Conservation (phyloP, 208 protist species). For the Phytomonas sp. region DNA sequence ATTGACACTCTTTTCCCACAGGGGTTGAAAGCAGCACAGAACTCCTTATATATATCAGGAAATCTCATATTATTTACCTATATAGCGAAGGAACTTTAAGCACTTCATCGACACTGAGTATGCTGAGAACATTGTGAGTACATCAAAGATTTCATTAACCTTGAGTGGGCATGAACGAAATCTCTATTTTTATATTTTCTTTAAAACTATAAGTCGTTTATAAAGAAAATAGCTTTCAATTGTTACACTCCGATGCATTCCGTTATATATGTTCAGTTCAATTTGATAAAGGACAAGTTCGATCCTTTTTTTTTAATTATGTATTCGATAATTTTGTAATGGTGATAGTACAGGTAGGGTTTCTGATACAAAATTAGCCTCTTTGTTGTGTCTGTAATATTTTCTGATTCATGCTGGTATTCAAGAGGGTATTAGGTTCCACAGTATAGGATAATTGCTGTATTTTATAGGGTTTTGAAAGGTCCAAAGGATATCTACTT, state of each 20-base stretch:
- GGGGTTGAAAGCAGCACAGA: background rate
- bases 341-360: background rate
- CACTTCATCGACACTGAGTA: conserved; percentile 10
- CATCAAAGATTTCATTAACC: conserved; percentile 30
- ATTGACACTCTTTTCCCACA: background rate
- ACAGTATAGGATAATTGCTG: background rate
- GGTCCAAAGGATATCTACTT: conserved; percentile 34
- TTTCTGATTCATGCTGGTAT: background rate
- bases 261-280: conserved; percentile 19
- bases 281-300: background rate
- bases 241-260: conserved; percentile 27
- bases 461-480: conserved; percentile 22
- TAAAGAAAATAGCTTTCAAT: conserved; percentile 22
- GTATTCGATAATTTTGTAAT: background rate
- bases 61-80: background rate
- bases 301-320: background rate
- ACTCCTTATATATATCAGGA: background rate
- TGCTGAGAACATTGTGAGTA: conserved; percentile 13
- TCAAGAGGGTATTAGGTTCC: background rate
- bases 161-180: conserved; percentile 25
- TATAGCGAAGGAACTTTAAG: conserved; percentile 16
- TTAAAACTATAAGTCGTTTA: conserved; percentile 32
- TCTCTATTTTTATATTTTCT: conserved; percentile 29
- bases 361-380: background rate
- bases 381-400: background rate